Evolutionary conservation across 495 filamentous ascomycete species (phyloP).

Genomic region (Podospora tetraspora): DNA sequence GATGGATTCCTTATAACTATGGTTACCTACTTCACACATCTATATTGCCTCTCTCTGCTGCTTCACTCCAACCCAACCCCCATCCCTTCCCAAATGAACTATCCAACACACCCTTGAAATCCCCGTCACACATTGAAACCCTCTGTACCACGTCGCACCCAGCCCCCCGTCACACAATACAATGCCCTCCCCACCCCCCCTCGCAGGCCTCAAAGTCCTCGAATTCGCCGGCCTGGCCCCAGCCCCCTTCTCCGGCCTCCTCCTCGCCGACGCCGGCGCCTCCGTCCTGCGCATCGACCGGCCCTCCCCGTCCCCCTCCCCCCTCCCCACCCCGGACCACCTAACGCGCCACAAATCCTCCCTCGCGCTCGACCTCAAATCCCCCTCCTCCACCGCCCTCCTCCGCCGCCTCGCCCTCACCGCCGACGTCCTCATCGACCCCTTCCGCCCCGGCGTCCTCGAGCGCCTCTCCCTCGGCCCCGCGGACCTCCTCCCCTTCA

Average conservation of each 20-base stretch:
- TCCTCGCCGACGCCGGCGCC: slow-evolving; percentile 85
- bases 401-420: slow-evolving; percentile 56
- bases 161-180: neutral
- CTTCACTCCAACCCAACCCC: slow-evolving; percentile 27
- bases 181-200: slow-evolving; percentile 54
- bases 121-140: too few relatives aligned
- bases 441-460: slow-evolving; percentile 83
- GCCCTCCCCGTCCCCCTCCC: slow-evolving; percentile 21
- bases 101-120: too few relatives aligned
- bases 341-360: slow-evolving; percentile 75
- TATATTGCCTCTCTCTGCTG: too few relatives aligned
- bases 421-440: slow-evolving; percentile 83
- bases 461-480: slow-evolving; percentile 77
- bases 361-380: slow-evolving; percentile 72
- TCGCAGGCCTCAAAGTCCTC: slow-evolving; percentile 54
- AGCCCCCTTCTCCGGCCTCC: slow-evolving; percentile 85
- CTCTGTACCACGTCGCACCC: neutral
- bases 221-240: slow-evolving; percentile 5
- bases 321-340: slow-evolving; percentile 55
- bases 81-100: slow-evolving; percentile 18
- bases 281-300: slow-evolving; percentile 85
- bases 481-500: slow-evolving; percentile 53
- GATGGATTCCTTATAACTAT: neutral
- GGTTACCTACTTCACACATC: too few relatives aligned
- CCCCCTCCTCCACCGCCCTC: slow-evolving; percentile 53